phyloP scores from a whole-genome alignment of 805 yeast genomes.

The Wickerhamiella slavikovae region DNA sequence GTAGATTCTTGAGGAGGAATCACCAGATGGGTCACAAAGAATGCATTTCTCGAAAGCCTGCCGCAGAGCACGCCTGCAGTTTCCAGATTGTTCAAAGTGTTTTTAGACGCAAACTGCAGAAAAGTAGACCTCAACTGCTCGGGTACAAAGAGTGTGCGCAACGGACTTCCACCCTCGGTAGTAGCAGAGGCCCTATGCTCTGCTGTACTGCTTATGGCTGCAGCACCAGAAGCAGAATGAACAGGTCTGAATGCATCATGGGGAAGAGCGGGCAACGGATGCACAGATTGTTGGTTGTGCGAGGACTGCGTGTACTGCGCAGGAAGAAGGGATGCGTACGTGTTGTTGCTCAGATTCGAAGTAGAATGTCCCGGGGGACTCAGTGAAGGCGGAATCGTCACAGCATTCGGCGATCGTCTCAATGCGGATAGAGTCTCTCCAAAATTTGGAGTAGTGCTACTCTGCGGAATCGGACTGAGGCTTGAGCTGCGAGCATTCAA shows the following conservation, averaged over 20 bases:
- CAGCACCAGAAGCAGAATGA: too few relatives aligned
- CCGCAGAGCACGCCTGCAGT: slow-evolving; percentile 55
- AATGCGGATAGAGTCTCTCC: neutral
- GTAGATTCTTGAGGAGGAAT: slow-evolving; percentile 47
- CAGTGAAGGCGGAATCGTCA: neutral
- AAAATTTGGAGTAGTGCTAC: too few relatives aligned
- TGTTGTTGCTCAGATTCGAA: neutral
- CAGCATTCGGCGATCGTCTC: neutral
- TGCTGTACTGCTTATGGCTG: too few relatives aligned
- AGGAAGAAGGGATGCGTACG: neutral
- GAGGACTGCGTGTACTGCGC: neutral
- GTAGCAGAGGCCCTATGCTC: slow-evolving; percentile 15
- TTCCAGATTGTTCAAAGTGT: slow-evolving; percentile 32
- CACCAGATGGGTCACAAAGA: slow-evolving; percentile 38
- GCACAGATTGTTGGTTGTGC: neutral
- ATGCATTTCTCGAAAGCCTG: slow-evolving; percentile 36
- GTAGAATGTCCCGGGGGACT: neutral
- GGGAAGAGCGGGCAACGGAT: neutral
- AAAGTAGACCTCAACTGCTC: slow-evolving; percentile 23
- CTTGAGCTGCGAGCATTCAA: too few relatives aligned
- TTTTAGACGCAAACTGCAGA: slow-evolving; percentile 25
- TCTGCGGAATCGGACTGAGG: too few relatives aligned
- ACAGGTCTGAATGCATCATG: neutral
- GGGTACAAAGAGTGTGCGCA: slow-evolving; percentile 34
- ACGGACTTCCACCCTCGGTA: slow-evolving; percentile 37